A percentile compares a stretch with the other conserved stretches of the same genome.
These are phyloP conservation scores for Colletotrichum sansevieriae DNA, from an alignment of 2,329 filamentous ascomycete species.

Conservation along the genomic window DNA sequence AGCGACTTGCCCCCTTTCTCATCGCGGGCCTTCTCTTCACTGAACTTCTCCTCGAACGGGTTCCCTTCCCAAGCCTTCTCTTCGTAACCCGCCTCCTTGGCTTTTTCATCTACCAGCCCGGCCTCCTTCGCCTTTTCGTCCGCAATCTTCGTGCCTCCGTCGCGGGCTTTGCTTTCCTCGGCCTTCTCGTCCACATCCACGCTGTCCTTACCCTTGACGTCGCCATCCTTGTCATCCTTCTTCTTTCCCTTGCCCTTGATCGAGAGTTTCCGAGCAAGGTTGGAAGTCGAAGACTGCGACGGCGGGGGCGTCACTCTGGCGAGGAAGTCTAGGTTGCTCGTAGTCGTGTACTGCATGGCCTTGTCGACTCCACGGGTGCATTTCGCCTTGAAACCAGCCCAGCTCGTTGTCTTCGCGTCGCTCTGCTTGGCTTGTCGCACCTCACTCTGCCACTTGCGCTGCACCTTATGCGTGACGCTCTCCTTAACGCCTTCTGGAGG, in stretches of 20 bases:
- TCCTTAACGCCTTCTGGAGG: constrained; percentile 38
- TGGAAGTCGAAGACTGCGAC: constrained; percentile 12
- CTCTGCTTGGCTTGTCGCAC: constrained; percentile 35
- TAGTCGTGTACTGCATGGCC: constrained; percentile 39
- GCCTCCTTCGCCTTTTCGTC: constrained; percentile 2
- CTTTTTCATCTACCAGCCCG: constrained; percentile 6
- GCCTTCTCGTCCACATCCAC: constrained; percentile 14
- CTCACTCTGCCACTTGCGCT: constrained; percentile 39
- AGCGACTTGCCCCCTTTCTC: constrained; percentile 13
- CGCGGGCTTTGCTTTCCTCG: constrained; percentile 2
- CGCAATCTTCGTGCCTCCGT: neutral
- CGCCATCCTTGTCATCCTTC: constrained; percentile 12
- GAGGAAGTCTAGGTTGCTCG: constrained; percentile 36
- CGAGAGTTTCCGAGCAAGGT: constrained; percentile 20
- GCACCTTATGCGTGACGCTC: constrained; percentile 36
- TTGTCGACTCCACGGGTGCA: constrained; percentile 34
- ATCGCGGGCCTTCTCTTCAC: constrained; percentile 24
- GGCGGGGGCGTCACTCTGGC: constrained; percentile 30
- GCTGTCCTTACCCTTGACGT: constrained; percentile 3
- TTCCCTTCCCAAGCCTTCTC: constrained; percentile 20
- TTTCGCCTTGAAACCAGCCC: constrained; percentile 38
- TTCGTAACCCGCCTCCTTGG: constrained; percentile 8
- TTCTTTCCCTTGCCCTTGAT: constrained; percentile 32
- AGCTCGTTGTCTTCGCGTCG: constrained; percentile 37
- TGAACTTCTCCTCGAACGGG: constrained; percentile 18